These are phyloP conservation scores for Podospora anserina DNA, from an alignment of 495 filamentous ascomycete species.

Conservation along the genomic window DNA sequence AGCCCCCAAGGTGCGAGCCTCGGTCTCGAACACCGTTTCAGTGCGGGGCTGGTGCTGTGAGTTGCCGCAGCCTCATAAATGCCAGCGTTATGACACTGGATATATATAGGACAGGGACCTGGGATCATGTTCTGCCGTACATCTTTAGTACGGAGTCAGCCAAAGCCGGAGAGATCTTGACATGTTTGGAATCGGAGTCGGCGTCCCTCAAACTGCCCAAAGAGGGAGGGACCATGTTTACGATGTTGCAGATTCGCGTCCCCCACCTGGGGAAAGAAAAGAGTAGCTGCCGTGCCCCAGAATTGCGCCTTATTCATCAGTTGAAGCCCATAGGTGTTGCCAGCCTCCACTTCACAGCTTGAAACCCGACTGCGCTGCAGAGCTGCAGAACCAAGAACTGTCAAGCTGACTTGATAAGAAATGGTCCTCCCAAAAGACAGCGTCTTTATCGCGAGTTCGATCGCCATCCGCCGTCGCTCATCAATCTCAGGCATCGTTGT, in stretches of 20 bases:
- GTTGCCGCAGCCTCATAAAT: background rate
- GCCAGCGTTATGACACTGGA: background rate
- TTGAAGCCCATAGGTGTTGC: background rate
- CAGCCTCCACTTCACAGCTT: background rate
- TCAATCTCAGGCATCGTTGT: background rate
- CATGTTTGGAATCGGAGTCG: background rate
- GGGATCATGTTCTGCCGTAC: background rate
- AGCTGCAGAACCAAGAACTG: background rate
- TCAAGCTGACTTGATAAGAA: conserved; percentile 1
- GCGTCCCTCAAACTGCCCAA: background rate
- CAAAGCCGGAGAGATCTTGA: background rate
- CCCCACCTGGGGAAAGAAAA: background rate
- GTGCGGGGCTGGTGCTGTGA: background rate
- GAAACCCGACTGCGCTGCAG: background rate
- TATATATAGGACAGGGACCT: background rate
- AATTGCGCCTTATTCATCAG: background rate
- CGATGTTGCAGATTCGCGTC: background rate
- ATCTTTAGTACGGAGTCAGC: background rate
- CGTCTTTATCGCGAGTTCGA: background rate
- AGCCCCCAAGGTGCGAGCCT: background rate
- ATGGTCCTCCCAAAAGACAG: background rate
- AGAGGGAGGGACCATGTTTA: background rate
- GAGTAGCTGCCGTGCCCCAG: background rate
- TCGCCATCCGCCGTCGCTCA: background rate
- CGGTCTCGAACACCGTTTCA: background rate